Evolutionary conservation across 2,329 filamentous ascomycete genomes (phyloP).

Genomic region (Sclerotinia minor): DNA sequence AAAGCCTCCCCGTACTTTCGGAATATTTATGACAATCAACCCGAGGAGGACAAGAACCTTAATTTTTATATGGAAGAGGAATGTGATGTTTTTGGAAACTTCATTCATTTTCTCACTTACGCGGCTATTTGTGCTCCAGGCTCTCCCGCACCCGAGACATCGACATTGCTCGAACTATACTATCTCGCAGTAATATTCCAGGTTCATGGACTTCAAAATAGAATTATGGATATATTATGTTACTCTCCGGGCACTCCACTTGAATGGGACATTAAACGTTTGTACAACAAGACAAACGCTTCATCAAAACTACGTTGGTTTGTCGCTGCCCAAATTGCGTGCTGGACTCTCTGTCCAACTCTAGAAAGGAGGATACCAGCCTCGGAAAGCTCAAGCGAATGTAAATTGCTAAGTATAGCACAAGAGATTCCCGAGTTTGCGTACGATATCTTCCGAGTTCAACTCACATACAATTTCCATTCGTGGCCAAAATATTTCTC

Average conservation of each 20-base stretch:
- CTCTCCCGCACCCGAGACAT: no score
- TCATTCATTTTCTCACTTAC: background rate
- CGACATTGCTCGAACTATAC: background rate
- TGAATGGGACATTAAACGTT: background rate
- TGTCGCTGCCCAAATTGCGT: background rate
- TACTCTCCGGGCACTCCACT: background rate
- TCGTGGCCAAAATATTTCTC: background rate
- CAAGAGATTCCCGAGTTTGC: background rate
- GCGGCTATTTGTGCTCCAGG: background rate
- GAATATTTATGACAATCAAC: background rate
- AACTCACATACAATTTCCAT: background rate
- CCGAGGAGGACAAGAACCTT: background rate
- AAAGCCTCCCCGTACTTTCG: background rate
- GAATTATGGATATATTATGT: background rate
- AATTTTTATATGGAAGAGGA: background rate
- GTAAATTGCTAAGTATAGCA: background rate
- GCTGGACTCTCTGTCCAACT: background rate
- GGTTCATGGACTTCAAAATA: background rate
- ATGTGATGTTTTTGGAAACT: slow-evolving; percentile 4
- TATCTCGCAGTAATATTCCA: background rate
- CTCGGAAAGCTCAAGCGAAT: background rate
- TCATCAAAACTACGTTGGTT: slow-evolving; percentile 1
- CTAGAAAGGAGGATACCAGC: background rate
- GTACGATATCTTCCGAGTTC: slow-evolving; percentile 1
- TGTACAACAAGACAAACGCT: background rate